These are phyloP conservation scores for Heliosperma pusillum DNA, from an alignment of 148 eudicot genomes.

Conservation along the genomic window DNA sequence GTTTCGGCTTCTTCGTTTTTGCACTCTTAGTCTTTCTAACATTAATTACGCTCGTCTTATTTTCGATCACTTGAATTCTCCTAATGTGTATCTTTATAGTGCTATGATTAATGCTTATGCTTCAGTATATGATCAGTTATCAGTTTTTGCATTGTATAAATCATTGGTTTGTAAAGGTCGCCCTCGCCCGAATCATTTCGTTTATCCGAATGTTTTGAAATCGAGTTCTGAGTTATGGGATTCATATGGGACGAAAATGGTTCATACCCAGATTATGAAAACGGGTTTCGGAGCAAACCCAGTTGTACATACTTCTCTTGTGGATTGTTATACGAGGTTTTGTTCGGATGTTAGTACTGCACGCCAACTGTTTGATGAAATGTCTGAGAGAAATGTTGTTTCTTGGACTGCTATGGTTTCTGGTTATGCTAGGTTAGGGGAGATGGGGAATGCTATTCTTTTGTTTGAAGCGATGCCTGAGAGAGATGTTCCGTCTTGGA, in stretches of 20 bases:
- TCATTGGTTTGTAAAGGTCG: constrained; percentile 33
- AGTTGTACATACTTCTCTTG: constrained; percentile 62
- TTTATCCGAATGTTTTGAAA: constrained; percentile 49
- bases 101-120: constrained; percentile 66
- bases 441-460: constrained; percentile 50
- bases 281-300: constrained; percentile 59
- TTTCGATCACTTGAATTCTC: constrained; percentile 40
- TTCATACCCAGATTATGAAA: constrained; percentile 65
- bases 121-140: constrained; percentile 29
- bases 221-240: constrained; percentile 42
- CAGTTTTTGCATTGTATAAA: constrained; percentile 37
- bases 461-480: constrained; percentile 62
- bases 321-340: constrained; percentile 52
- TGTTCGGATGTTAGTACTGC: constrained; percentile 43
- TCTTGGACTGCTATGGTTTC: constrained; percentile 76
- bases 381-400: constrained; percentile 64
- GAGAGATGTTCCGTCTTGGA: constrained; percentile 72
- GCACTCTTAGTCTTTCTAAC: constrained; percentile 40
- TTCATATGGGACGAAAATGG: constrained; percentile 40
- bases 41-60: constrained; percentile 58
- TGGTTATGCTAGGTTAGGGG: constrained; percentile 59
- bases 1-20: constrained; percentile 64
- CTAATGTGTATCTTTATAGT: constrained; percentile 61
- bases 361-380: constrained; percentile 63
- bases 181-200: constrained; percentile 50